These are phyloP conservation scores for Cercospora canescens DNA, from an alignment of 2,329 filamentous ascomycete genomes.

Conservation along the genomic window DNA sequence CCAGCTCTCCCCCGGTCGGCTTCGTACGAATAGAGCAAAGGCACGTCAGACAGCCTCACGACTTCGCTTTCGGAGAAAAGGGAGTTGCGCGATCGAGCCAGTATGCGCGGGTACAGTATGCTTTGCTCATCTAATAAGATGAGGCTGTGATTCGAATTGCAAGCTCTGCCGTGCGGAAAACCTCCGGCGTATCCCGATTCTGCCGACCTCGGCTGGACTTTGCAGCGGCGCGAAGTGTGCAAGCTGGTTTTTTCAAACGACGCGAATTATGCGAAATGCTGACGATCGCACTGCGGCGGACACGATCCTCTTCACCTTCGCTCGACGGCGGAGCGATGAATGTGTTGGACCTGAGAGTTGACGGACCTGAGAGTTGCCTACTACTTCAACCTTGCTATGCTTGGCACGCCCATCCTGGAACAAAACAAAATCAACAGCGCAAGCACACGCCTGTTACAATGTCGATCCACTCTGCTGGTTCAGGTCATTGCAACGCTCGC, in stretches of 20 bases:
- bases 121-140: constrained; percentile 18
- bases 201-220: constrained; percentile 9
- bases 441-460: background rate
- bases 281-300: background rate
- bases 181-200: constrained; percentile 1
- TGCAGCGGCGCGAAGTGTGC: background rate
- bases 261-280: background rate
- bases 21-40: background rate
- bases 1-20: background rate
- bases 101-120: background rate
- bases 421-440: background rate
- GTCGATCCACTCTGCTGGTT: background rate
- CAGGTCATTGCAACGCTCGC: background rate
- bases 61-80: background rate
- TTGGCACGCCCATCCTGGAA: background rate
- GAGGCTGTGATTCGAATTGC: constrained; percentile 2
- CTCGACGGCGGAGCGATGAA: too few relatives aligned
- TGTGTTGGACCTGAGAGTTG: too few relatives aligned
- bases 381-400: background rate
- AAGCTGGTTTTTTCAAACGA: background rate
- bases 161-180: background rate
- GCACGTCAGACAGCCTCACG: background rate
- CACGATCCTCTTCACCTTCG: too few relatives aligned
- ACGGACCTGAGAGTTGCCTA: too few relatives aligned
- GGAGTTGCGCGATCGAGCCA: background rate